Percentiles rank a stretch among this genome's conserved stretches.
phyloP scores from a whole-genome alignment of 2,329 filamentous ascomycete genomes.

The Exophiala sp. region DNA sequence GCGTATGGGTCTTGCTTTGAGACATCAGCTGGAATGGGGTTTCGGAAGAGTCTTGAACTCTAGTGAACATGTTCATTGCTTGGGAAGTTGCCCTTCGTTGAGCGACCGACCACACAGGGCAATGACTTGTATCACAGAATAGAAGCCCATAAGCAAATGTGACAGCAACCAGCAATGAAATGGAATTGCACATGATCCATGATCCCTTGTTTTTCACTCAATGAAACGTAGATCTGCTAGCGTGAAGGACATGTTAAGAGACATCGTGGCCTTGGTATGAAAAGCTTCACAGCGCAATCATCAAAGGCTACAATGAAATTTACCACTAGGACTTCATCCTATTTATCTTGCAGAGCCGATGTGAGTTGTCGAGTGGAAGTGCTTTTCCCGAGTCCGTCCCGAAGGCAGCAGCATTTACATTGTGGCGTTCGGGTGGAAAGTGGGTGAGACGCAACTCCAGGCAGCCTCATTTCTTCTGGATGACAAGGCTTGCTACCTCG shows the following conservation, averaged over 20 bases:
- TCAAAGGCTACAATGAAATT: no score
- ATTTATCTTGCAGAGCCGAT: no score
- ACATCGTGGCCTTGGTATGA: no score
- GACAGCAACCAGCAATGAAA: background rate
- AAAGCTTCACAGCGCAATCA: no score
- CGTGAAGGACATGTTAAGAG: no score
- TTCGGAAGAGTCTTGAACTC: background rate
- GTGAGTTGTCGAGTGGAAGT: no score
- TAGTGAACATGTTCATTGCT: background rate
- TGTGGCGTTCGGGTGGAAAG: conserved; percentile 6
- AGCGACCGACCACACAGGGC: no score
- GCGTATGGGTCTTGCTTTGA: conserved; percentile 17
- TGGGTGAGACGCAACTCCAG: background rate
- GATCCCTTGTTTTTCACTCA: background rate
- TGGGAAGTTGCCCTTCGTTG: no score
- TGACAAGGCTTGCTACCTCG: no score
- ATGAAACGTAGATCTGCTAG: background rate
- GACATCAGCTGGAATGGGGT: background rate
- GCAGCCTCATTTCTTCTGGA: background rate
- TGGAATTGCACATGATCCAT: background rate
- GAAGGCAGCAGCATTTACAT: conserved; percentile 8
- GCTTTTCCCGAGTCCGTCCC: no score
- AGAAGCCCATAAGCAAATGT: background rate
- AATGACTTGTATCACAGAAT: no score
- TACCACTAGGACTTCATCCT: no score